Evolutionary conservation across 345 rosid species (phyloP).

Genomic region (Noccaea bulbosa): DNA sequence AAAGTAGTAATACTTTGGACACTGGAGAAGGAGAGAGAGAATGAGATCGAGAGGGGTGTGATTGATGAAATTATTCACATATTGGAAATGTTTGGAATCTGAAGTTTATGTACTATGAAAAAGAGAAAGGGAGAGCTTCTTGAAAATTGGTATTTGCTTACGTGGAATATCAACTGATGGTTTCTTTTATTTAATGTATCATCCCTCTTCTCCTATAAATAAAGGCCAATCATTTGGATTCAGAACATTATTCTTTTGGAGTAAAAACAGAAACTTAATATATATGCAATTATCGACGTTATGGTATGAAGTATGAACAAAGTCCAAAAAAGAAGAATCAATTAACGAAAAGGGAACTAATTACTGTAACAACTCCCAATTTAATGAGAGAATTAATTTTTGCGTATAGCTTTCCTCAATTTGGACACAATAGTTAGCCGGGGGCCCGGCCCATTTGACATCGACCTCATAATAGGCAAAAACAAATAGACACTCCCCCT

Average conservation of each 20-base stretch:
- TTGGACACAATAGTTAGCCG: background rate
- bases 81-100: background rate
- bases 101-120: background rate
- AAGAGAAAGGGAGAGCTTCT: conserved; percentile 32
- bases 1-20: too few species aligned
- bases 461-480: conserved; percentile 1
- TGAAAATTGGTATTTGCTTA: conserved; percentile 27
- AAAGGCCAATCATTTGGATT: conserved; percentile 19
- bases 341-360: conserved; percentile 19
- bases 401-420: background rate
- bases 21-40: background rate
- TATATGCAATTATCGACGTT: too few species aligned
- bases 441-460: conserved; percentile 8
- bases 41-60: too few species aligned
- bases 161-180: conserved; percentile 25
- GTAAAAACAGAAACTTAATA: too few species aligned
- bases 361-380: conserved; percentile 29
- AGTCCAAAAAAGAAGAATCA: conserved; percentile 11
- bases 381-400: too few species aligned
- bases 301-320: too few species aligned
- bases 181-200: background rate
- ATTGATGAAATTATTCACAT: too few species aligned
- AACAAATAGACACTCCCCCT: background rate
- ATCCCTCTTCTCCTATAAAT: background rate
- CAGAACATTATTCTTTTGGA: too few species aligned